Base-by-base conservation (phyloP, 495 filamentous ascomycete species). In the Aspergillus conjunctus region DNA sequence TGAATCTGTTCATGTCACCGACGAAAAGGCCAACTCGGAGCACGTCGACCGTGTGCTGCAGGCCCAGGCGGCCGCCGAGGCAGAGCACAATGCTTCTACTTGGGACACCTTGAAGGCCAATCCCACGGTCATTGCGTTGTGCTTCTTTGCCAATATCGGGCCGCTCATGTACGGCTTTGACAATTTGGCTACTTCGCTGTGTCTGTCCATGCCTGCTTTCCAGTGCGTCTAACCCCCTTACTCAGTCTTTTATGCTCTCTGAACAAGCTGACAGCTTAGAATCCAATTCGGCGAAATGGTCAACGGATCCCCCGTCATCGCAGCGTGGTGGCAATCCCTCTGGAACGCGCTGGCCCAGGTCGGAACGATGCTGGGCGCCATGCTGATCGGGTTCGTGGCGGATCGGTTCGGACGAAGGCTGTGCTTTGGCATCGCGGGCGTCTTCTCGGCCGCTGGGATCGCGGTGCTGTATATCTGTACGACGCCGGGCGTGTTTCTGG, bases 261-360 rank as follows among this genome's bases (percentile, higher is more conserved):
- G 26, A 26, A 26, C 5, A 2, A 2, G 26, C 26, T 26, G 26
- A 26, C 41, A 1, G 9, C 18, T 1, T 34, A 68, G 66, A 14
- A 52, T 61, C 31, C 31, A 66, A 32, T 63, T 62, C 26, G 60
- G 61, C 26, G 15, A 53, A 4, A 31, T 51, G 12, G 51, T 60
- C 44, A 41, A 56, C 52, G 66, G 62, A 7, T 14, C 49, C 2
- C 63, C 63, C 21, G 51, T 67, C 18, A 67, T 73, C 37, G 62
- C 68, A 11, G 68, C 68, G 4, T 63, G 66, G 52, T 71, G 70
- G 70, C 68, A 68, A 48, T 68, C 63, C 4, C 56, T 66, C 3
- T 72, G 70, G 70, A 72, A 68, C 33, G 70, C 68, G 33, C 45
- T 73, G 53, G 55, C 59, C 52, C 60, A 70, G 20, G 51, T 67